Conservation (phyloP, 176 grass and related monocot species). For the Eragrostis nindensis region DNA sequence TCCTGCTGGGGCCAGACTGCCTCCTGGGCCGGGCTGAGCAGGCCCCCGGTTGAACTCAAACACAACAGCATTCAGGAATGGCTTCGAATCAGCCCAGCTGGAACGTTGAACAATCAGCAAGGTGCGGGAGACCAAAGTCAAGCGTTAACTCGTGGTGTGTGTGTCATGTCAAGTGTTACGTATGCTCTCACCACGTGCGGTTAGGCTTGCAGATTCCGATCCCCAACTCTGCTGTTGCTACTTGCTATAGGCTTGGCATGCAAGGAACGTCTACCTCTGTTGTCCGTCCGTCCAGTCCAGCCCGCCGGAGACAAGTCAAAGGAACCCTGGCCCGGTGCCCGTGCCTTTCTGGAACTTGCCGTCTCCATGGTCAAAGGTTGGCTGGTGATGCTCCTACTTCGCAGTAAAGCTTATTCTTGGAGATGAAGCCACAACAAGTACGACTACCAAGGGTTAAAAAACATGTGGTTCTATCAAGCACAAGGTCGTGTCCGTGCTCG, state of each 20-base stretch:
- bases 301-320: background rate
- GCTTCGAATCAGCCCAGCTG: background rate
- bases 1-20: background rate
- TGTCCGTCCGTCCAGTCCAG: background rate
- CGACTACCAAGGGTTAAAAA: too few relatives aligned
- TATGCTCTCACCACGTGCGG: background rate
- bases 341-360: too few relatives aligned
- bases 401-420: too few relatives aligned
- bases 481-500: background rate
- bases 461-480: background rate
- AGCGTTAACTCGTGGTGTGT: background rate
- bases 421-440: too few relatives aligned
- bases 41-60: too few relatives aligned
- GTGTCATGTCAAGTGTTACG: background rate
- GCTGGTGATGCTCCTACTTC: too few relatives aligned
- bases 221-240: background rate
- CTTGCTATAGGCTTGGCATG: background rate
- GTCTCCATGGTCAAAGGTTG: too few relatives aligned
- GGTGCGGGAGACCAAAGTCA: background rate
- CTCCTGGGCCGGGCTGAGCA: background rate
- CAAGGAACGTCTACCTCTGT: slow-evolving; percentile 4
- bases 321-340: background rate
- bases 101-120: background rate
- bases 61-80: too few relatives aligned
- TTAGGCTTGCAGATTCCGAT: background rate